Evolutionary conservation across 495 filamentous ascomycete species (phyloP), one percentile per base, ranked within the genome.

Genomic region (Hyaloscypha variabilis): DNA sequence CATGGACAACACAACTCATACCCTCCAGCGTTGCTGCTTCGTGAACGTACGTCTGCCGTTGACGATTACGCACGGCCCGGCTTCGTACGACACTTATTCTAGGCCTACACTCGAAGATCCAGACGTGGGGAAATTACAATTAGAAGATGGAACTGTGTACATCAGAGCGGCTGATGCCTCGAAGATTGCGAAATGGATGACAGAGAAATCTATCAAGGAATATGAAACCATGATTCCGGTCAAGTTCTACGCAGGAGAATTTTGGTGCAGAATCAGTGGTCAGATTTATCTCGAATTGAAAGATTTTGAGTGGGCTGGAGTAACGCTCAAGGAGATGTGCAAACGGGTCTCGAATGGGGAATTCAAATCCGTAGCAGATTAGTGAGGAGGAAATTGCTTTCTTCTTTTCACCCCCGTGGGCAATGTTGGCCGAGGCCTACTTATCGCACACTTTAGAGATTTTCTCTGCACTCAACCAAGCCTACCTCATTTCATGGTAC

Each of bases 231-330:
- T 90, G 74, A 75, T 94, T 24, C 81, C 87, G 1, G 69, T 90
- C 5, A 85, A 82, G 51, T 76, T 77, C 10, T 87, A 93, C 72
- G 77, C 73, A 0, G 83, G 82, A 1, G 75, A 72, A 26, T 77
- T 85, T 68, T 97, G 90, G 91, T 82, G 81, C 3, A 78, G 94
- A 31, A 66, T 96, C 29, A 92, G 89, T 72, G 91, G 82, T 21
- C 92, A 97, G 82, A 81, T 92, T 0, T 97, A 91, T 75, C 72
- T 97, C 30, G 91, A 91, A 49, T 71, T 85, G 58, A 81, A 80
- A 2, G 93, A 97, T 78, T 96, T 96, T 71, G 87, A 89, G 73
- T 91, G 86, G 86, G 80, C 81, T 42, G 92, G 79, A 0, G 66
- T 75, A 52, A 75, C 83, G 36, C 71, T 96, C 69, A 82, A 82